Evolutionary conservation across 352 stramenopile species (phyloP).

Genomic region (Pythium sukuiense): DNA sequence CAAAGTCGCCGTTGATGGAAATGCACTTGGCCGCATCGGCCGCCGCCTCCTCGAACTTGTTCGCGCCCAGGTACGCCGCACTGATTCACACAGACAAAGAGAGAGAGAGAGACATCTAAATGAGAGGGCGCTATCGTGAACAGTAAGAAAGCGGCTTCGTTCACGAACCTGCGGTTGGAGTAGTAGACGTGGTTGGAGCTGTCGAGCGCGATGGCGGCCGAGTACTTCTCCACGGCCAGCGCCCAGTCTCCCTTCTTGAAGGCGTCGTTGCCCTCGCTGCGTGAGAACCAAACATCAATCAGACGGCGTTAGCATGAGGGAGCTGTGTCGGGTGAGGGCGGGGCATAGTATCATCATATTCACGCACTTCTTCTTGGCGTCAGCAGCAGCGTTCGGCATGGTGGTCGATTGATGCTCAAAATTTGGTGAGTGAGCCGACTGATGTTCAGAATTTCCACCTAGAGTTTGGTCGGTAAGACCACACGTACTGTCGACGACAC

Average conservation of each 20-base stretch:
- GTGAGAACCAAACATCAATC: background rate
- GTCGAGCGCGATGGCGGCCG: slow-evolving; percentile 90
- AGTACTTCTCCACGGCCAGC: slow-evolving; percentile 91
- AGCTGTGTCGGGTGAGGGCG: no score
- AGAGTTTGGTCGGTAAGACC: background rate
- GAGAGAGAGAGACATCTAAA: no score
- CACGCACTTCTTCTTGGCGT: slow-evolving; percentile 82
- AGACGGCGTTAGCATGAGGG: background rate
- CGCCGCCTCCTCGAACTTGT: slow-evolving; percentile 82
- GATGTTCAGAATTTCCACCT: background rate
- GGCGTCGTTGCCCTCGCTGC: slow-evolving; percentile 92
- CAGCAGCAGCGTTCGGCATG: slow-evolving; percentile 75
- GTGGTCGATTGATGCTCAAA: no score
- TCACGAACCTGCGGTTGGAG: slow-evolving; percentile 91
- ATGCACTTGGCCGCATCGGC: slow-evolving; percentile 90
- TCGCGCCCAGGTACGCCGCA: slow-evolving; percentile 62
- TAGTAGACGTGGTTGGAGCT: slow-evolving; percentile 91
- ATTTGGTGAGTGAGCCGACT: background rate
- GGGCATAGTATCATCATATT: no score
- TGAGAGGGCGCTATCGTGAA: no score
- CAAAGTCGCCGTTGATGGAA: slow-evolving; percentile 90
- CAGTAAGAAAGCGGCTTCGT: no score
- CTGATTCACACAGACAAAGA: slow-evolving; percentile 26
- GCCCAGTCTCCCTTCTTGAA: slow-evolving; percentile 93
- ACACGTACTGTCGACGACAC: background rate